Base-by-base conservation (phyloP, 2,329 filamentous ascomycete species). In the Ophiostoma piceae region DNA sequence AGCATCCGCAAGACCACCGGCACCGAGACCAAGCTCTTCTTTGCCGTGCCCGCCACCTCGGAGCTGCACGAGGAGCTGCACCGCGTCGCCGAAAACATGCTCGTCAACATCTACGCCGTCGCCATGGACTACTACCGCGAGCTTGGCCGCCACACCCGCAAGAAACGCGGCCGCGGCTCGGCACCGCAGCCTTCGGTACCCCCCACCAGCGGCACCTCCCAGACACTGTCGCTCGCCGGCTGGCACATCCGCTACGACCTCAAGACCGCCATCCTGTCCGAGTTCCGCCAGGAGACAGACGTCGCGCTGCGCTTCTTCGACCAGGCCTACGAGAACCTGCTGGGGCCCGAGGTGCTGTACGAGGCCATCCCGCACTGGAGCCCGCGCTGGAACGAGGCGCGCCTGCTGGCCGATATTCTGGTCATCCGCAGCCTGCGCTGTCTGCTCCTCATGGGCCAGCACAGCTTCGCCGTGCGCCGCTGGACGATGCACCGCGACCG, bases 181-280 rank as follows among this genome's bases (percentile, higher is more conserved):
- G 88, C 91, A 16, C 93, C 93, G 12, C 88, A 90, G 66, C 92
- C 94, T 2, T 94, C 92, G 7, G 85, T 92, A 41, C 92, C 93
- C 4, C 92, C 92, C 1, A 94, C 92, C 0, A 88, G 85, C 26
- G 92, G 92, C 37, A 96, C 92, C 1, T 96, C 93, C 0, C 91
- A 95, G 75, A 92, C 91, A 0, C 80, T 97, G n/a, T 91, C 93
- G 1, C 82, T 90, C 11, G 88, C 92, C 60, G 94, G 92, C 3
- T 99, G 94, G 95, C 93, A 92, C 76, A 90, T 96, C 68, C 89
- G 94, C 19, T 97, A 97, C 79, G 94, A 99, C 76, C 93, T 96
- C 81, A 99, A 99, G 78, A 85, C 94, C 22, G 94, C 90, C 7
- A 84, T 97, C 0, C 92, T 98, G 76, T 92, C 94, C 37, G 94